A percentile compares a stretch with the other conserved stretches of the same genome.
Evolutionary conservation across 345 rosid species (phyloP).

Genomic region (Arabidopsis suecica): DNA sequence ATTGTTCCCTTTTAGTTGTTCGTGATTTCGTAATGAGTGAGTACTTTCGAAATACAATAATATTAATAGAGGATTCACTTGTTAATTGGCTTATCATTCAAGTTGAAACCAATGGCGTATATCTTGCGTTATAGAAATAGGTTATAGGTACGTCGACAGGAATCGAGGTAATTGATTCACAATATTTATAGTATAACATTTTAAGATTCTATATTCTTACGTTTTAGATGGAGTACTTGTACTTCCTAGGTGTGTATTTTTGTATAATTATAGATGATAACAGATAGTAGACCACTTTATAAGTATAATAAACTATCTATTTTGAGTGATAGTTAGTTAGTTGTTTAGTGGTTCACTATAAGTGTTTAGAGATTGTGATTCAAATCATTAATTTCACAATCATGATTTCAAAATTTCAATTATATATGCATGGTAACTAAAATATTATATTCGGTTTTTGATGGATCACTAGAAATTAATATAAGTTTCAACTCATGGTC

Average conservation of each 20-base stretch:
- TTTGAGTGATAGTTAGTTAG: not conserved
- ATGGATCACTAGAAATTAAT: not conserved
- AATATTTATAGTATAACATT: not conserved
- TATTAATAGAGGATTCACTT: not conserved
- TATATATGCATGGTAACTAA: not conserved
- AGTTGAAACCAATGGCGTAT: conserved; percentile 32
- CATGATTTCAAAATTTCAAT: not conserved
- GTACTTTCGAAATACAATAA: conserved; percentile 18
- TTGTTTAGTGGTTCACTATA: too few relatives aligned
- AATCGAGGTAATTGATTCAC: conserved; percentile 17
- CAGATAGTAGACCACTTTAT: not conserved
- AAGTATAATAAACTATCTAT: not conserved
- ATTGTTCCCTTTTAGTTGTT: conserved; percentile 18
- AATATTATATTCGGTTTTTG: not conserved
- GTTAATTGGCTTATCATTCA: conserved; percentile 8
- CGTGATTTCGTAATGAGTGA: conserved; percentile 21
- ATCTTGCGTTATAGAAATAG: conserved; percentile 23
- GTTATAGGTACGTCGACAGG: conserved; percentile 9
- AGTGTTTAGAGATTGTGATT: not conserved
- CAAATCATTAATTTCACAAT: not conserved
- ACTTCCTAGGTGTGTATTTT: not conserved
- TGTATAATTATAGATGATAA: not conserved
- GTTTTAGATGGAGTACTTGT: conserved; percentile 6
- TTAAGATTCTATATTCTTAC: conserved; percentile 16
- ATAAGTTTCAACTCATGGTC: not conserved